Evolutionary conservation across 768 basidiomycete species (phyloP).

Genomic region (Phaeotremella skinneri): DNA sequence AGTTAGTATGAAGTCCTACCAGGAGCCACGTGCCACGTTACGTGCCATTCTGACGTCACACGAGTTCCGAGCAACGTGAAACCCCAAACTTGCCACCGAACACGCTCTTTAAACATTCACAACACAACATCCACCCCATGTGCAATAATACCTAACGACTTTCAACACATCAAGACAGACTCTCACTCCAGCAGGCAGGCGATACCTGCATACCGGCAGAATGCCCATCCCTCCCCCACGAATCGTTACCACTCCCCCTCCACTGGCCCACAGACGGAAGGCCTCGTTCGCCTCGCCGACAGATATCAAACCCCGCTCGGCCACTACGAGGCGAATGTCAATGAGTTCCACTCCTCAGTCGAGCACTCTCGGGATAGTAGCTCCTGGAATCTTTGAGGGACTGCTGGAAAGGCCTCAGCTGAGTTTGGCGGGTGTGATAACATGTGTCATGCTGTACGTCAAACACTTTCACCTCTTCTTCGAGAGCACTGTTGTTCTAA

Average conservation of each 20-base stretch:
- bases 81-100: too few relatives aligned
- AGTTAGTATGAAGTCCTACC: too few relatives aligned
- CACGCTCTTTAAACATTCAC: too few relatives aligned
- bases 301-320: conserved; percentile 31
- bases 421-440: not conserved
- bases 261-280: conserved; percentile 10
- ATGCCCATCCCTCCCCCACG: not conserved
- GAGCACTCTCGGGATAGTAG: not conserved
- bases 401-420: not conserved
- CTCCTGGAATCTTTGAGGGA: not conserved
- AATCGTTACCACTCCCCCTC: conserved; percentile 12
- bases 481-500: not conserved
- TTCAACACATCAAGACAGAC: too few relatives aligned
- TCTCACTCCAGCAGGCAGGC: too few relatives aligned
- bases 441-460: not conserved
- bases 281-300: conserved; percentile 18
- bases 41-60: too few relatives aligned
- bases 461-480: not conserved
- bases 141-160: too few relatives aligned
- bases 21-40: too few relatives aligned
- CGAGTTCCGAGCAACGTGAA: too few relatives aligned
- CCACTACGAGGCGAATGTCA: conserved; percentile 32
- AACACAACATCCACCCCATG: too few relatives aligned
- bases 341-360: conserved; percentile 32
- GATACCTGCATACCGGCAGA: not conserved